Base-by-base conservation (phyloP, 176 grass and related monocot genomes). In the Bonia amplexicaulis region DNA sequence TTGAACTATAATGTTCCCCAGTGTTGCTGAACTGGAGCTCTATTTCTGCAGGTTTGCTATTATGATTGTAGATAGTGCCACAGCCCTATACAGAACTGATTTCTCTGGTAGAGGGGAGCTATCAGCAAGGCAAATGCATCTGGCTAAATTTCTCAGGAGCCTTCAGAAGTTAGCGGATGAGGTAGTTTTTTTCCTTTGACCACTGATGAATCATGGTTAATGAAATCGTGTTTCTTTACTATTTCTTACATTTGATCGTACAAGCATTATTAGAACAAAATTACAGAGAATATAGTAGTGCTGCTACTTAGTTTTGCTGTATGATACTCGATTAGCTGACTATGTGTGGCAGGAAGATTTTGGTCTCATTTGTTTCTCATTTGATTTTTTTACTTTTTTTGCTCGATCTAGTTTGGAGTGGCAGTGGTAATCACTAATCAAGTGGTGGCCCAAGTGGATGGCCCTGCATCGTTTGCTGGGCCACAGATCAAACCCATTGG, bases 121-220 rank as follows among this genome's bases (percentile, higher is more conserved):
- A 73, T 95, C 96, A 51, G 95, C 95, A 84, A 95, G 96, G 77
- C 96, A 98, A 90, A 98, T 98, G 96, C 96, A 98, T 87, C 85
- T 98, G 47, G 96, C 96, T n/a, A 98, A 98, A 58, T 98, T 98
- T 69, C 93, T 95, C 41, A 93, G 96, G 61, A 98, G 96, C 73
- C 96, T 98, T 77, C 93, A 95, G 77, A 98, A 95, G 72, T 90
- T 98, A 85, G 93, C 96, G 2, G 93, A 98, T 81, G 92, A 90
- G 91, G 95, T 93, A 85, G 13, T 54, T 40, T 22, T 19, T 74
- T n/a, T 69, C 5, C n/a, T 60, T 89, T 60, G 19, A 61, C 13
- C 6, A 1, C 0, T 23, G 33, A 44, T 72, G 22, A 73, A 52
- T 52, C 49, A 17, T 72, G 22, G 66, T 6, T 52, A 15, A 17